Evolutionary conservation across 495 filamentous ascomycete genomes (phyloP).

Genomic region (Neurospora sp.): DNA sequence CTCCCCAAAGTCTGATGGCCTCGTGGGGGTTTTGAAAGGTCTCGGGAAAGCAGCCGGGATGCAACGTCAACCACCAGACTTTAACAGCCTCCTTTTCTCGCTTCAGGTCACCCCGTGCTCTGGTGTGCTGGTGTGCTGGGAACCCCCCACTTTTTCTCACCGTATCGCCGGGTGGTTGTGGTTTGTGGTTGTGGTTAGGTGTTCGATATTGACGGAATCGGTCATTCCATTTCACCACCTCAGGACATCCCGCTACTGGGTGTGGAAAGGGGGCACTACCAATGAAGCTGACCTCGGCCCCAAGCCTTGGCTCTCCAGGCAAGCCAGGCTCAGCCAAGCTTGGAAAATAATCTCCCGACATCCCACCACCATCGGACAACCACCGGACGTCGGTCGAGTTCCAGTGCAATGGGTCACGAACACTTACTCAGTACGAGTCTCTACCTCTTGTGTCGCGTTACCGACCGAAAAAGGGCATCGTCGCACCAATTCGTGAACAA

Average conservation of each 20-base stretch:
- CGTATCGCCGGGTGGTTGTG: not conserved
- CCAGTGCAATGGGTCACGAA: not conserved
- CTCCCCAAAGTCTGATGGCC: not conserved
- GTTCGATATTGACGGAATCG: not conserved
- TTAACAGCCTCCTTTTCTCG: not conserved
- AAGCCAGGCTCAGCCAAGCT: not conserved
- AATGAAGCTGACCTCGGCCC: not conserved
- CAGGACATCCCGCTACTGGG: not conserved
- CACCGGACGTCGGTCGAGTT: not conserved
- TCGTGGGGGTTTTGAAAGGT: not conserved
- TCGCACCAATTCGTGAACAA: not conserved
- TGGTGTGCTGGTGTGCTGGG: not conserved
- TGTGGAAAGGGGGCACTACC: not conserved
- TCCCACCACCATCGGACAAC: not conserved
- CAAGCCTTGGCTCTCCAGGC: not conserved
- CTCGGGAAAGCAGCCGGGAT: not conserved
- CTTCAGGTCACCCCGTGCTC: not conserved
- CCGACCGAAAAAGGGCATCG: not conserved
- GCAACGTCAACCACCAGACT: not conserved
- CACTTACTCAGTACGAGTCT: not conserved
- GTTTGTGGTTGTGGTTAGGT: not conserved
- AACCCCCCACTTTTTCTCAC: not conserved
- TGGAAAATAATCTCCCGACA: not conserved
- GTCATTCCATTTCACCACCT: not conserved
- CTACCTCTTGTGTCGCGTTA: not conserved